Percentiles rank a stretch among this genome's conserved stretches.
phyloP scores from a whole-genome alignment of 192 early-diverging fungal species.

The Lobosporangium transversale region DNA sequence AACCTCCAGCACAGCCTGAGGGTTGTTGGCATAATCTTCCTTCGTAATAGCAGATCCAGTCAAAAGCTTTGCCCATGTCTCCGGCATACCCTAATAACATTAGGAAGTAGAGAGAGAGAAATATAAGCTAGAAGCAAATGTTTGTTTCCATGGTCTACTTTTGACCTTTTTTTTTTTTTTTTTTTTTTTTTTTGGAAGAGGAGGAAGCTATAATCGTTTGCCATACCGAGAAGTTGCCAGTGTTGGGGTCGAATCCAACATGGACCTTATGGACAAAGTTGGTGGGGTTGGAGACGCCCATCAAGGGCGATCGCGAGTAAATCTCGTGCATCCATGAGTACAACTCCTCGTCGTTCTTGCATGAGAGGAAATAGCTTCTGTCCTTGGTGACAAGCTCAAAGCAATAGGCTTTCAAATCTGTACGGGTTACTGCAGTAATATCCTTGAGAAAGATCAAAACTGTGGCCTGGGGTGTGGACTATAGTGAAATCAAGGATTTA shows the following conservation, averaged over 20 bases:
- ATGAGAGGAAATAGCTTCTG: slow-evolving; percentile 91
- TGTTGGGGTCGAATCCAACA: slow-evolving; percentile 70
- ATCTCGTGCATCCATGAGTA: slow-evolving; percentile 99
- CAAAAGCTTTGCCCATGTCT: slow-evolving; percentile 94
- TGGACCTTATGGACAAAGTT: slow-evolving; percentile 91
- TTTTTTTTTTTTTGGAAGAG: background rate
- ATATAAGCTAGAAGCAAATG: background rate
- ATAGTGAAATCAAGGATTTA: slow-evolving; percentile 5
- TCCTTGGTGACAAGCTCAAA: slow-evolving; percentile 95
- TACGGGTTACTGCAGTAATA: slow-evolving; percentile 86
- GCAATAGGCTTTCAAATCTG: slow-evolving; percentile 92
- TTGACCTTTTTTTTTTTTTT: too few species aligned
- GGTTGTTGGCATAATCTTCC: slow-evolving; percentile 98
- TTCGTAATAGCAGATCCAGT: slow-evolving; percentile 94
- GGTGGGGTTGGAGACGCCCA: slow-evolving; percentile 83
- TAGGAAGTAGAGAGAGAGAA: background rate
- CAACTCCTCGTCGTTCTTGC: slow-evolving; percentile 95
- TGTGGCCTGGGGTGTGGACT: slow-evolving; percentile 88
- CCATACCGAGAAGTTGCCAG: slow-evolving; percentile 67
- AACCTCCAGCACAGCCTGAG: slow-evolving; percentile 97
- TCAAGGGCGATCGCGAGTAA: slow-evolving; percentile 87
- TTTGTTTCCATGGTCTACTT: background rate
- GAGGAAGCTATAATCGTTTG: background rate
- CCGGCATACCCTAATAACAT: slow-evolving; percentile 81
- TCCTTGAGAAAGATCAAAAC: slow-evolving; percentile 93